A percentile compares a stretch with the other conserved stretches of the same genome.
Evolutionary conservation across 164 flowering plant genomes (phyloP).

Genomic region (Kingdonia uniflora): DNA sequence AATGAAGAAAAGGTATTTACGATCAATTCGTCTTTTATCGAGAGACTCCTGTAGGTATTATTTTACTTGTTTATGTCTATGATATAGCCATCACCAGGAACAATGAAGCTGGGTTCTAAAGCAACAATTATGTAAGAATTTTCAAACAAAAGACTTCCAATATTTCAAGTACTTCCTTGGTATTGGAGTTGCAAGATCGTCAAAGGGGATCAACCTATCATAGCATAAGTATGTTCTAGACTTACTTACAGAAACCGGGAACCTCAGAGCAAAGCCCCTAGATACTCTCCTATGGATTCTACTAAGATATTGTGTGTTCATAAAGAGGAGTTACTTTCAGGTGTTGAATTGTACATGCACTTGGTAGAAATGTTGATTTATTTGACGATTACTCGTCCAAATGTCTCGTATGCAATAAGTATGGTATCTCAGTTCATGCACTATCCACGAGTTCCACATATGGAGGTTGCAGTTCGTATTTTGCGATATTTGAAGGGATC

Average conservation of each 20-base stretch:
- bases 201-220: constrained; percentile 1
- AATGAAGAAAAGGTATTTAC: too few relatives aligned
- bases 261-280: background rate
- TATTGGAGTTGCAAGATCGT: background rate
- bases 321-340: background rate
- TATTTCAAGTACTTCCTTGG: background rate
- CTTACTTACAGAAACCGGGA: background rate
- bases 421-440: too few relatives aligned
- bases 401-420: too few relatives aligned
- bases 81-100: background rate
- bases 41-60: background rate
- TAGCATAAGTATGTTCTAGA: background rate
- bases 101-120: background rate
- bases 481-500: background rate
- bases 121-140: background rate
- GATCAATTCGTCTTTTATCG: too few relatives aligned
- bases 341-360: too few relatives aligned
- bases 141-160: background rate
- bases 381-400: too few relatives aligned
- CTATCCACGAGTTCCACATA: too few relatives aligned
- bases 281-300: background rate
- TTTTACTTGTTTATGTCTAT: background rate
- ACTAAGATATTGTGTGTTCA: background rate
- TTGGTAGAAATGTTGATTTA: background rate
- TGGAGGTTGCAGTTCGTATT: background rate